These are phyloP conservation scores for Boletus patriciae DNA, from an alignment of 768 basidiomycete genomes.

Conservation along the genomic window DNA sequence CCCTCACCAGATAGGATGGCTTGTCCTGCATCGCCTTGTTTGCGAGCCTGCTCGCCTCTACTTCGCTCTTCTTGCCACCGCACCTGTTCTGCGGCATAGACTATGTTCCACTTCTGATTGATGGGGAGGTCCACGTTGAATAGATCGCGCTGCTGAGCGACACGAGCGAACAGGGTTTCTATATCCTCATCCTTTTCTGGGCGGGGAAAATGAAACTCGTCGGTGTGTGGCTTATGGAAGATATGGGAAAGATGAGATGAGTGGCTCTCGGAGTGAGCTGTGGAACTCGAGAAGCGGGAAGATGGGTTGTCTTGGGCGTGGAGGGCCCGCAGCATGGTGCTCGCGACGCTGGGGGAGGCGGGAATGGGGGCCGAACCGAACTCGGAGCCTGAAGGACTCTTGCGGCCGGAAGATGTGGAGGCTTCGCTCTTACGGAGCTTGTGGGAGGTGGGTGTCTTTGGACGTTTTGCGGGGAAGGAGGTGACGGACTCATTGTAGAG, in stretches of 20 bases:
- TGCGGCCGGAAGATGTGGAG: slow-evolving; percentile 48
- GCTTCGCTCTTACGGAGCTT: slow-evolving; percentile 53
- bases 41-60: slow-evolving; percentile 60
- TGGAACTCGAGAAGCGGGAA: slow-evolving; percentile 56
- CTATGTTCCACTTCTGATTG: slow-evolving; percentile 91
- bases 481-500: slow-evolving; percentile 51
- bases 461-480: slow-evolving; percentile 37
- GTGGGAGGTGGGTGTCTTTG: slow-evolving; percentile 37
- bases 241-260: slow-evolving; percentile 47
- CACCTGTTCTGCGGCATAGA: slow-evolving; percentile 78
- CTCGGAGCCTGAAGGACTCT: slow-evolving; percentile 54
- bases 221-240: slow-evolving; percentile 52
- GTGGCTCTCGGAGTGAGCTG: slow-evolving; percentile 47
- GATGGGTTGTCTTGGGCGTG: slow-evolving; percentile 53
- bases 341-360: slow-evolving; percentile 27
- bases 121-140: slow-evolving; percentile 60
- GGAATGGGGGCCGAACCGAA: slow-evolving; percentile 47
- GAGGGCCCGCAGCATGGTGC: slow-evolving; percentile 52
- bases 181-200: slow-evolving; percentile 78
- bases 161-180: slow-evolving; percentile 74
- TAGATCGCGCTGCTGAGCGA: slow-evolving; percentile 69
- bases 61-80: slow-evolving; percentile 74
- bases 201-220: slow-evolving; percentile 72
- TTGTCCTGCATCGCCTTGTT: slow-evolving; percentile 59
- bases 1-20: slow-evolving; percentile 55